A percentile compares a stretch with the other conserved stretches of the same genome.
Evolutionary conservation across 2,329 filamentous ascomycete species (phyloP).

Genomic region (Sphaerulina vaccinii): DNA sequence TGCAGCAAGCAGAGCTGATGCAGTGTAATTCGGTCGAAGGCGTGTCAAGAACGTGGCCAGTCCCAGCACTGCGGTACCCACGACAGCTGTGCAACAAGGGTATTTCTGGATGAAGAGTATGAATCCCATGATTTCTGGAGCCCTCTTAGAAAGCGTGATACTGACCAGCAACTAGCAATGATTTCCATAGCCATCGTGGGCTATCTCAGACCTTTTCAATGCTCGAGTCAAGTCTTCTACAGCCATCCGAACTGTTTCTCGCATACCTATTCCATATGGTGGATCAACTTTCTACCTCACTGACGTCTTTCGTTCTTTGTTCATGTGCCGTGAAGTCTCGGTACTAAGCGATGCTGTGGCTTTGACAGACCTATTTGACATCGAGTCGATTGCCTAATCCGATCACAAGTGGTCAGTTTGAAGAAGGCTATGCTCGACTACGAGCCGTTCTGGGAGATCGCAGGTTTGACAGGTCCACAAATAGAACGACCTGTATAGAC

Average conservation of each 20-base stretch:
- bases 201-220: no score
- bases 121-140: constrained; percentile 5
- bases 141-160: no score
- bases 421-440: not conserved
- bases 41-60: not conserved
- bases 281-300: no score
- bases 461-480: no score
- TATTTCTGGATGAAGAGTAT: constrained; percentile 1
- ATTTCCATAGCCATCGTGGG: no score
- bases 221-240: no score
- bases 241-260: not conserved
- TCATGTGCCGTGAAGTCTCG: not conserved
- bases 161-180: no score
- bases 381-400: constrained; percentile 6
- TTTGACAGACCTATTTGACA: constrained; percentile 6
- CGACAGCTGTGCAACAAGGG: not conserved
- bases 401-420: not conserved
- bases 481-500: not conserved
- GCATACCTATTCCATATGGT: no score
- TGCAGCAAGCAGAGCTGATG: not conserved
- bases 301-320: no score
- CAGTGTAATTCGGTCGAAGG: not conserved
- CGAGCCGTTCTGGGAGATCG: not conserved
- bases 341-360: constrained; percentile 1
- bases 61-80: constrained; percentile 3